phyloP scores from a whole-genome alignment of 768 basidiomycete genomes.

The Hydnomerulius pinastri region DNA sequence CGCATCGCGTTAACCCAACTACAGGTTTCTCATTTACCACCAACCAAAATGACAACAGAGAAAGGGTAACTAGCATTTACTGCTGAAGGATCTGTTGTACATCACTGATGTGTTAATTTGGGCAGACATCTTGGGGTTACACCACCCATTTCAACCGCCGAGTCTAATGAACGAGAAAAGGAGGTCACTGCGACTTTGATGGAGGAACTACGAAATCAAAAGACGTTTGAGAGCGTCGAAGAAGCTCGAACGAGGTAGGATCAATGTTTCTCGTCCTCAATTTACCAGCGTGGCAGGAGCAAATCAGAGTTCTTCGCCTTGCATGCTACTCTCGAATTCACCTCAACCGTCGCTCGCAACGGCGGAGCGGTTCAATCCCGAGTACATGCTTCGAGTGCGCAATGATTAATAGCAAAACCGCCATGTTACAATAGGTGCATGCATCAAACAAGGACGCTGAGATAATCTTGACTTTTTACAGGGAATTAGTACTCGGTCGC shows the following conservation, averaged over 20 bases:
- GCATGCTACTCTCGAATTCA: not conserved
- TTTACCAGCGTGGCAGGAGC: slow-evolving; percentile 3
- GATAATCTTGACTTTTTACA: slow-evolving; percentile 37
- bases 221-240: slow-evolving; percentile 87
- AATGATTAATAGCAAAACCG: not conserved
- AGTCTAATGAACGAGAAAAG: slow-evolving; percentile 78
- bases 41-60: slow-evolving; percentile 42
- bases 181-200: slow-evolving; percentile 84
- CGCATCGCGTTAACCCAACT: slow-evolving; percentile 8
- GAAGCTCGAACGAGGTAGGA: slow-evolving; percentile 84
- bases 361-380: not conserved
- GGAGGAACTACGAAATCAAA: slow-evolving; percentile 85
- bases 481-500: slow-evolving; percentile 91
- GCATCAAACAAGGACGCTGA: slow-evolving; percentile 18
- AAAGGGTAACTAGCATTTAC: slow-evolving; percentile 34
- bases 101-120: slow-evolving; percentile 13
- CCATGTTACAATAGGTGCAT: not conserved
- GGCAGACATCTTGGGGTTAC: slow-evolving; percentile 79
- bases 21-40: slow-evolving; percentile 3
- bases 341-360: not conserved
- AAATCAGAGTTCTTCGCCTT: not conserved
- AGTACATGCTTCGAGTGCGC: not conserved
- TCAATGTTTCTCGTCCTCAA: slow-evolving; percentile 13
- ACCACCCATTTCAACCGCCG: slow-evolving; percentile 76
- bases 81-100: slow-evolving; percentile 9